phyloP scores from a whole-genome alignment of 129 eudicot genomes.

The Escallonia herrerae region DNA sequence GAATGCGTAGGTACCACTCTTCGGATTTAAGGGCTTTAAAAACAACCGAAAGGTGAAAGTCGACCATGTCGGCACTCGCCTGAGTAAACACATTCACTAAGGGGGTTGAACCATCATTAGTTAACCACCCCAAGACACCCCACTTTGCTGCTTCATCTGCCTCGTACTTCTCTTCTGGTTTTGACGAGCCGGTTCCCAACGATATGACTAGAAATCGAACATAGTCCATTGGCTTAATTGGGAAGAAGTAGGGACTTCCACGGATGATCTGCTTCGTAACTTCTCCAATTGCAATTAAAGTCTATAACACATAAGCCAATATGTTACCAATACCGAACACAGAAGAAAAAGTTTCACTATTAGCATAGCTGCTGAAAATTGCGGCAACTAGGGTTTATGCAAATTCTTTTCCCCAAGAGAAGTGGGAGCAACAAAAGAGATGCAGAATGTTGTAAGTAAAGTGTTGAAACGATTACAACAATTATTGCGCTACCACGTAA shows the following conservation, averaged over 20 bases:
- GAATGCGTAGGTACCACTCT: conserved; percentile 48
- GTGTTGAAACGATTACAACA: no score
- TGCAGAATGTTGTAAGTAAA: no score
- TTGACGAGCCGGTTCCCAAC: conserved; percentile 46
- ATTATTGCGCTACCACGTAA: no score
- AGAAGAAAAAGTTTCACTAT: no score
- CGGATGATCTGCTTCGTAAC: conserved; percentile 35
- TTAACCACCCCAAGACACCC: conserved; percentile 56
- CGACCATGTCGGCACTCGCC: conserved; percentile 42
- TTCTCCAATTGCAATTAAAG: conserved; percentile 45
- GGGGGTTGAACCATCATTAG: conserved; percentile 36
- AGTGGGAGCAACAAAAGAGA: no score
- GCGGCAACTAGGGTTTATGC: no score
- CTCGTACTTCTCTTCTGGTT: conserved; percentile 30
- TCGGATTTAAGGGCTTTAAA: conserved; percentile 38
- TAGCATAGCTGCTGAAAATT: no score
- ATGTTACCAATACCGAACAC: no score
- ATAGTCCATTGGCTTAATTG: conserved; percentile 29
- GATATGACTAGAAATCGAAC: conserved; percentile 43
- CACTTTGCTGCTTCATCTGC: conserved; percentile 36
- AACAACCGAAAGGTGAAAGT: conserved; percentile 28
- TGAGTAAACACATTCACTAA: conserved; percentile 37
- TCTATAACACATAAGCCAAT: conserved; percentile 8
- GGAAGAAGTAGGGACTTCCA: conserved; percentile 22
- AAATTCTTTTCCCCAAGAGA: no score